Percentiles rank a stretch among this genome's conserved stretches.
phyloP scores from a whole-genome alignment of 2,329 filamentous ascomycete genomes.

The Monosporascus sp. region DNA sequence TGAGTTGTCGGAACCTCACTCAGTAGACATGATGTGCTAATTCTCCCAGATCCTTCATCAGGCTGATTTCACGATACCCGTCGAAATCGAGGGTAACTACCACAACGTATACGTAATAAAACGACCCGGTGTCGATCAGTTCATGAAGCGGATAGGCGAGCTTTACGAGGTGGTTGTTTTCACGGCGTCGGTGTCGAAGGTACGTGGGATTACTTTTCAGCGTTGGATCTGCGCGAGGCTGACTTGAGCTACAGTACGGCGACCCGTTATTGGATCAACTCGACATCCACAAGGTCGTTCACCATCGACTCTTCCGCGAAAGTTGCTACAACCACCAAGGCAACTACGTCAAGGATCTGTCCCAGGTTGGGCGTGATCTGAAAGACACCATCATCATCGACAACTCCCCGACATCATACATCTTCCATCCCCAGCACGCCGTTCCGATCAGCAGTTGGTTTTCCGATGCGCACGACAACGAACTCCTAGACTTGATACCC shows the following conservation, averaged over 20 bases:
- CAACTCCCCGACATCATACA: conserved; percentile 98
- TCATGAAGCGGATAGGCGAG: conserved; percentile 98
- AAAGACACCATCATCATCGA: conserved; percentile 99
- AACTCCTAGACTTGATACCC: conserved; percentile 92
- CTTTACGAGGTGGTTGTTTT: conserved; percentile 98
- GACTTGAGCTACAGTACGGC: conserved; percentile 62
- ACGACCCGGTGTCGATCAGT: conserved; percentile 94
- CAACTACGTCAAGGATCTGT: conserved; percentile 98
- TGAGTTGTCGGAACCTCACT: conserved; percentile 32
- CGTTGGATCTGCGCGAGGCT: conserved; percentile 6
- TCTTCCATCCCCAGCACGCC: conserved; percentile 98
- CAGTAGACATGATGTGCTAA: conserved; percentile 1
- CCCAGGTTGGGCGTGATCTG: conserved; percentile 90
- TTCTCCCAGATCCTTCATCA: conserved; percentile 80
- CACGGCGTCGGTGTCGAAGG: conserved; percentile 96
- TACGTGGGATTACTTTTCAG: conserved; percentile 34
- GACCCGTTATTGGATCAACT: conserved; percentile 94
- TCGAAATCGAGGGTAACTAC: conserved; percentile 97
- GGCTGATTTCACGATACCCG: conserved; percentile 97
- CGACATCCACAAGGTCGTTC: conserved; percentile 94
- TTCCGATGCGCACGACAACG: conserved; percentile 98
- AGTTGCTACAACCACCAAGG: conserved; percentile 99
- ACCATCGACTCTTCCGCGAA: conserved; percentile 93
- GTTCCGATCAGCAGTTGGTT: conserved; percentile 99
- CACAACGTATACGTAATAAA: conserved; percentile 99